Conservation (phyloP, 148 eudicot genomes). For the Silene conica region DNA sequence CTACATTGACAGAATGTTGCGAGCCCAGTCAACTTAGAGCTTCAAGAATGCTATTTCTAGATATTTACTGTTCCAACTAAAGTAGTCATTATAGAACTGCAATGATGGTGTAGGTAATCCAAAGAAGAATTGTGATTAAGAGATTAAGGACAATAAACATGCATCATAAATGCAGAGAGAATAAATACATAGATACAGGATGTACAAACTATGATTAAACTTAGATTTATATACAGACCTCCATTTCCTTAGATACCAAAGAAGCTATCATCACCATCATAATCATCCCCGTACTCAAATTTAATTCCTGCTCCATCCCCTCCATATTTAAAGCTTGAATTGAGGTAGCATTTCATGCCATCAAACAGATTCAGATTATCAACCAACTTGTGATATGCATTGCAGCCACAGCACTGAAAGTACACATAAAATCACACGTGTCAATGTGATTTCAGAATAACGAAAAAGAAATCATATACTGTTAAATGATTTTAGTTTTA, state of each 20-base stretch:
- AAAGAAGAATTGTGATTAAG: conserved; percentile 4
- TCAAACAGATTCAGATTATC: conserved; percentile 90
- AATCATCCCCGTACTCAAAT: conserved; percentile 56
- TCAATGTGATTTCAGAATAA: background rate
- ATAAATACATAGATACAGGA: conserved; percentile 25
- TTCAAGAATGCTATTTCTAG: background rate
- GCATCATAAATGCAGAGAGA: conserved; percentile 16
- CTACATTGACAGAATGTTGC: background rate
- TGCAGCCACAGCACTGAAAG: conserved; percentile 85
- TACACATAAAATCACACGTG: background rate
- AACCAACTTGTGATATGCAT: conserved; percentile 93
- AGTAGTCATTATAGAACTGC: conserved; percentile 3
- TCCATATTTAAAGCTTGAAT: conserved; percentile 66
- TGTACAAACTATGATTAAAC: conserved; percentile 27
- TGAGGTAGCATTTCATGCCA: conserved; percentile 88
- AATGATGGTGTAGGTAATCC: background rate
- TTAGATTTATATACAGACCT: conserved; percentile 10
- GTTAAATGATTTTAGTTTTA: background rate
- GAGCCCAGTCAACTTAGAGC: conserved; percentile 3
- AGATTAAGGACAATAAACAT: conserved; percentile 11
- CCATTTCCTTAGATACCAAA: conserved; percentile 27
- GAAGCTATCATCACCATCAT: conserved; percentile 49
- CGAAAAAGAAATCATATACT: background rate
- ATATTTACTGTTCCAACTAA: background rate
- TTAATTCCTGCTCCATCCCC: conserved; percentile 35